Conservation (phyloP, 768 basidiomycete species). For the Mycena rebaudengoi region DNA sequence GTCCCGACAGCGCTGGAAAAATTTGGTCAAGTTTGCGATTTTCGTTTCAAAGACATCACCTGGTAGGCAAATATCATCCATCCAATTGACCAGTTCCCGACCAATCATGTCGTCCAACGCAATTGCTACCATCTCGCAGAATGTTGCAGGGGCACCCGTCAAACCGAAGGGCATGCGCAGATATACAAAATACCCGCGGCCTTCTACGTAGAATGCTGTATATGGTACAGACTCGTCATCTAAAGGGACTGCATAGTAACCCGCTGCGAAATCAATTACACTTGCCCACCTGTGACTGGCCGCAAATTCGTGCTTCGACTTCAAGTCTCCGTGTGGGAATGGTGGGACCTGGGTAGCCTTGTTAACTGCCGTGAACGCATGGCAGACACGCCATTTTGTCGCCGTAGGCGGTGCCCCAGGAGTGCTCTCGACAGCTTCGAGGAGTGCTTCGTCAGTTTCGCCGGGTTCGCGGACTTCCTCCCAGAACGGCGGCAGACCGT, state of each 20-base stretch:
- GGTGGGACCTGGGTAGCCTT: constrained; percentile 28
- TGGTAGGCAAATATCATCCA: constrained; percentile 47
- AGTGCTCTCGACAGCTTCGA: neutral
- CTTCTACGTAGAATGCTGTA: constrained; percentile 48
- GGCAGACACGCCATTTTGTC: constrained; percentile 10
- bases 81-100: constrained; percentile 40
- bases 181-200: constrained; percentile 46
- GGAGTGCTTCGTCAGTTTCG: neutral
- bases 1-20: constrained; percentile 40
- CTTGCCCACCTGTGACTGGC: constrained; percentile 44
- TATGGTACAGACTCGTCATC: constrained; percentile 35
- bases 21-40: constrained; percentile 31
- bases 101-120: constrained; percentile 37
- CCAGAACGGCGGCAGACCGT: neutral
- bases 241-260: constrained; percentile 41
- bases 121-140: constrained; percentile 38
- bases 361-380: constrained; percentile 1
- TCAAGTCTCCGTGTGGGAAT: constrained; percentile 46
- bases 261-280: constrained; percentile 47
- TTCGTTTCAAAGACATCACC: constrained; percentile 42
- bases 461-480: neutral
- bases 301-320: constrained; percentile 44
- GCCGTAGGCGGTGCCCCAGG: neutral
- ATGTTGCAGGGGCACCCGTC: constrained; percentile 47
- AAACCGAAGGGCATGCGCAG: constrained; percentile 50